Conservation (phyloP, 768 basidiomycete species). For the Leccinum incarnatum region DNA sequence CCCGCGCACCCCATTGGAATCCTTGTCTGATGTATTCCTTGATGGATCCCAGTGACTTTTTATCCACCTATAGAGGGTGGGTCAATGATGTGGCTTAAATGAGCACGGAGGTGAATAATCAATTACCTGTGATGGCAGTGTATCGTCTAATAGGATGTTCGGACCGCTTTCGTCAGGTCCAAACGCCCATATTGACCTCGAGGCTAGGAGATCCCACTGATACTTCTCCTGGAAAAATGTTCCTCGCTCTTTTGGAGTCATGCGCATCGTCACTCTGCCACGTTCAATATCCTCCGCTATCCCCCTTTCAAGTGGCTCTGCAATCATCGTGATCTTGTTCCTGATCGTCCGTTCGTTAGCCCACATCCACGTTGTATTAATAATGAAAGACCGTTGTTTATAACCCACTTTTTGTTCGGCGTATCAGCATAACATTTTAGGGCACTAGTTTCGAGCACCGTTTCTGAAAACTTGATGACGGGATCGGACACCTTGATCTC, state of each 20-base stretch:
- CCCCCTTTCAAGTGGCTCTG: conserved; percentile 93
- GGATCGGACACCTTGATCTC: conserved; percentile 99
- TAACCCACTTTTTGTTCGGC: conserved; percentile 91
- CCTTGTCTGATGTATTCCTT: conserved; percentile 98
- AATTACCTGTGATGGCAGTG: conserved; percentile 84
- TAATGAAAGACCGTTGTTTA: conserved; percentile 1
- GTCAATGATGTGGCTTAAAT: neutral
- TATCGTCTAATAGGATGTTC: conserved; percentile 93
- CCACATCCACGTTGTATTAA: conserved; percentile 6
- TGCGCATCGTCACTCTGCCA: conserved; percentile 89
- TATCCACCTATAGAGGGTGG: conserved; percentile 65
- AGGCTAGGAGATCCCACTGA: conserved; percentile 97
- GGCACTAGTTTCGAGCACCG: conserved; percentile 95
- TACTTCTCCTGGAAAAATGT: conserved; percentile 96
- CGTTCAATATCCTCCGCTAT: conserved; percentile 96
- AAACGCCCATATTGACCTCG: conserved; percentile 99
- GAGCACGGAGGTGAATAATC: neutral
- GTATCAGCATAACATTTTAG: conserved; percentile 99
- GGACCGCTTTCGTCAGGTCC: conserved; percentile 95
- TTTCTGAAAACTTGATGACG: conserved; percentile 97
- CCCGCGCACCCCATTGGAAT: conserved; percentile 98
- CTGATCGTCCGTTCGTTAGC: conserved; percentile 40
- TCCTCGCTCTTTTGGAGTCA: conserved; percentile 93
- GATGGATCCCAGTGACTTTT: conserved; percentile 83
- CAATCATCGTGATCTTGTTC: conserved; percentile 98